Conservation (phyloP, 352 stramenopile genomes). For the Phytophthora fragariaefolia region DNA sequence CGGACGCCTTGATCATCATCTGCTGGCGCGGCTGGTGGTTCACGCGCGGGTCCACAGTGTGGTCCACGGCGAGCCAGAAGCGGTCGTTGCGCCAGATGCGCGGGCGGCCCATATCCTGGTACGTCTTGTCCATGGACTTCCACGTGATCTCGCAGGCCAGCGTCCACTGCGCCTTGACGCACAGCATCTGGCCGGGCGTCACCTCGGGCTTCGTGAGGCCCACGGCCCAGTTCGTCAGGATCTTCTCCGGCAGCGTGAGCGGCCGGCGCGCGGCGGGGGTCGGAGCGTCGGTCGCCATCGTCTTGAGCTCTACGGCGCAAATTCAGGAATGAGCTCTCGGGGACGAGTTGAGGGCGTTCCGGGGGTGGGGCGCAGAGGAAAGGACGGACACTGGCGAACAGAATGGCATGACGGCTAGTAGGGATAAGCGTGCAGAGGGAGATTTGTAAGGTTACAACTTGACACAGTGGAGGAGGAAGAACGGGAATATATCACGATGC, state of each 20-base stretch:
- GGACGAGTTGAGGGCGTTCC: slow-evolving; percentile 20
- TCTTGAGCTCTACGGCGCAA: slow-evolving; percentile 10
- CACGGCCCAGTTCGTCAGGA: slow-evolving; percentile 78
- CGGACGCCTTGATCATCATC: slow-evolving; percentile 89
- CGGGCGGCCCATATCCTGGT: slow-evolving; percentile 85
- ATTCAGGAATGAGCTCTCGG: slow-evolving; percentile 24
- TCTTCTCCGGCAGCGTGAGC: slow-evolving; percentile 86
- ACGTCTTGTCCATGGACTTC: slow-evolving; percentile 92
- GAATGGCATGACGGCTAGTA: slow-evolving; percentile 10
- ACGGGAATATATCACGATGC: background rate
- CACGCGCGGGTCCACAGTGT: slow-evolving; percentile 85
- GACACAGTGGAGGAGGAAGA: background rate
- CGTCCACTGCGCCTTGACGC: slow-evolving; percentile 86
- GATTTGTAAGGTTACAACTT: slow-evolving; percentile 13
- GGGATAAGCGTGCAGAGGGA: background rate
- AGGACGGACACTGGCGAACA: background rate
- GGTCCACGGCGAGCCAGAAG: slow-evolving; percentile 89
- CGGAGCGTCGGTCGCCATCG: slow-evolving; percentile 24
- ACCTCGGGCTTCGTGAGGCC: slow-evolving; percentile 72
- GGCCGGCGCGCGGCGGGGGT: slow-evolving; percentile 45
- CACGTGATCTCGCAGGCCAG: slow-evolving; percentile 88
- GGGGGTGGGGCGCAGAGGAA: slow-evolving; percentile 25
- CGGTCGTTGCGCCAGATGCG: slow-evolving; percentile 87
- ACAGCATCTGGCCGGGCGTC: slow-evolving; percentile 78
- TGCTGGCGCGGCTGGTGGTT: slow-evolving; percentile 84